Evolutionary conservation across 768 basidiomycete genomes (phyloP), one percentile per base, ranked within the genome.

Genomic region (Sporobolomyces pararoseus): DNA sequence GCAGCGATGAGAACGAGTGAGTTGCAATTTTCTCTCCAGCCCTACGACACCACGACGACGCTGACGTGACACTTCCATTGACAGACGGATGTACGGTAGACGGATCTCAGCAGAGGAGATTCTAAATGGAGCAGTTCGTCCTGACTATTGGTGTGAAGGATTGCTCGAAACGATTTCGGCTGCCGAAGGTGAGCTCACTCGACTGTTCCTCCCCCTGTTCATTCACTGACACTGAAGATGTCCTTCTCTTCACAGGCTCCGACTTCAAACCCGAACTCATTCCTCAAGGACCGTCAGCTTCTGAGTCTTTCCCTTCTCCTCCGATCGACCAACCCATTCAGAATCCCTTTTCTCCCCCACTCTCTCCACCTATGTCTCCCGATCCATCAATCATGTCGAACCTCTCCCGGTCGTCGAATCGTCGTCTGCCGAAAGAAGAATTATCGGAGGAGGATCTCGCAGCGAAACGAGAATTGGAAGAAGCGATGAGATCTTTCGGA

Each of bases 401-500:
- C 52, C 53, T 32, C 29, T 32, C 29, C 23, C 63, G 32, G 7
- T 17, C 37, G 17, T 25, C n/a, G 25, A 60, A 13, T 68, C 59
- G 14, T 34, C 59, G 23, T 27, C 21, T 60, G 7, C 65, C 70
- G 42, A 71, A 66, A 17, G 67, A 72, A 27, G 71, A 72, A 7
- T 66, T 71, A 37, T 70, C 70, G 42, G 69, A 71, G 44, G 73
- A 74, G 19, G 73, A 74, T 60, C 62, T 71, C 17, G 63, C 34
- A 4, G 73, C 69, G 2, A 63, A 61, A 16, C 46, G 52, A 7
- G 73, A 74, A 64, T 61, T 74, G 59, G 73, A 74, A 23, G 73
- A 53, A 5, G 59, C 66, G 14, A 27, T 74, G 34, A 32, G 37
- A 4, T 44, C 49, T 17, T 74, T 74, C 66, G 73, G 73, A 1